phyloP scores from a whole-genome alignment of 139 green algal species.

The Chlamydomonas sp. region DNA sequence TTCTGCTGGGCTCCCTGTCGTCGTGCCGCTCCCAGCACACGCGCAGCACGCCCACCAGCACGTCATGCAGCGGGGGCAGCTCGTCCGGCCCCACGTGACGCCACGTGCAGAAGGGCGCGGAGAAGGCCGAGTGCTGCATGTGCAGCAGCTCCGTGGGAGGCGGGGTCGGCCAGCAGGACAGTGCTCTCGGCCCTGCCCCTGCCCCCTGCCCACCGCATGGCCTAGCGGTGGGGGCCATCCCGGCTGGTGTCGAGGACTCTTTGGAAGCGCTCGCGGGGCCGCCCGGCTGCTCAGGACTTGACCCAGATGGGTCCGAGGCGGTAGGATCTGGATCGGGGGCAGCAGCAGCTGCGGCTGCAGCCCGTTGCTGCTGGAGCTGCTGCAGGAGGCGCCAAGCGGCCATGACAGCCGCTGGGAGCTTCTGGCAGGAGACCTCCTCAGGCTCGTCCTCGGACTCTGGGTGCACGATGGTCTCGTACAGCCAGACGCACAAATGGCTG shows the following conservation, averaged over 20 bases:
- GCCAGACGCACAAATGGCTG: conserved; percentile 18
- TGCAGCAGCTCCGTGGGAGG: conserved; percentile 24
- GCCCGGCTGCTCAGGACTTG: too few species aligned
- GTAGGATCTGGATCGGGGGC: background rate
- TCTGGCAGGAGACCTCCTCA: conserved; percentile 27
- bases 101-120: conserved; percentile 32
- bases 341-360: background rate
- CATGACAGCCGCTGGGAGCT: conserved; percentile 21
- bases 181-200: background rate
- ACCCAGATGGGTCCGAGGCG: too few species aligned
- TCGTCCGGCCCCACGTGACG: conserved; percentile 8
- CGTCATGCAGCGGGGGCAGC: conserved; percentile 35
- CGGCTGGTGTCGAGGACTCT: too few species aligned
- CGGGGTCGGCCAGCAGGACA: background rate
- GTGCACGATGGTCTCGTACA: conserved; percentile 34
- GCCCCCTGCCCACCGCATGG: background rate
- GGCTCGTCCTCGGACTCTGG: conserved; percentile 1
- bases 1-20: conserved; percentile 20
- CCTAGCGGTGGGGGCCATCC: too few species aligned
- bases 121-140: conserved; percentile 25
- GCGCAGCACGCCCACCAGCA: conserved; percentile 28
- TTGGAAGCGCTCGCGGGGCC: too few species aligned
- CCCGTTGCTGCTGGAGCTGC: background rate
- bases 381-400: background rate
- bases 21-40: conserved; percentile 38